Evolutionary conservation across 164 flowering plant species (phyloP).

Genomic region (Stephania japonica): DNA sequence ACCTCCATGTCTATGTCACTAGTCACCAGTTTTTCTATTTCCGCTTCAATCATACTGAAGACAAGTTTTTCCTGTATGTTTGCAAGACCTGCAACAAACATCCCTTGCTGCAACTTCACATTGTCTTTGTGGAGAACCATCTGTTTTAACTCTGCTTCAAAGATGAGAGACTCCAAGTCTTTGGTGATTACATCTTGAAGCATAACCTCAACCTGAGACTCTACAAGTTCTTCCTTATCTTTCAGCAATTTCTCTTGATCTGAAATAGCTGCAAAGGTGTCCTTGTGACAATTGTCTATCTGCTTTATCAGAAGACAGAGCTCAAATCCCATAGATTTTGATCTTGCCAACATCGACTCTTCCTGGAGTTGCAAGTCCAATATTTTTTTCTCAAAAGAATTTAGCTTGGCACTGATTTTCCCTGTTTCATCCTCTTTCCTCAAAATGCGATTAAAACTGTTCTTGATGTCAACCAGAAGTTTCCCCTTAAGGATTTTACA

Average conservation of each 20-base stretch:
- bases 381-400: conserved; percentile 58
- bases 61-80: conserved; percentile 38
- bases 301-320: conserved; percentile 63
- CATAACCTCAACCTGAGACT: conserved; percentile 37
- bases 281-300: conserved; percentile 42
- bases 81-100: conserved; percentile 28
- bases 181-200: conserved; percentile 34
- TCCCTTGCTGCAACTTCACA: conserved; percentile 23
- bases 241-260: conserved; percentile 51
- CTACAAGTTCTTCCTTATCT: conserved; percentile 38
- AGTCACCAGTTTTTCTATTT: conserved; percentile 31
- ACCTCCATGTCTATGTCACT: conserved; percentile 34
- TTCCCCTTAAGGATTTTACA: conserved; percentile 66
- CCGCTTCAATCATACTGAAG: conserved; percentile 35
- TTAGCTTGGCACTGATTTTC: conserved; percentile 43
- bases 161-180: conserved; percentile 50
- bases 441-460: conserved; percentile 55
- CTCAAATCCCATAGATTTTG: conserved; percentile 67
- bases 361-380: conserved; percentile 68
- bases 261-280: conserved; percentile 29
- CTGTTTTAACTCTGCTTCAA: conserved; percentile 47
- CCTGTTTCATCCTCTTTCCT: conserved; percentile 69
- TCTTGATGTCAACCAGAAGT: conserved; percentile 69
- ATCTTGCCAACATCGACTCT: conserved; percentile 73
- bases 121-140: conserved; percentile 28